Evolutionary conservation across 768 basidiomycete species (phyloP).

Genomic region (Termitomyces heimii): DNA sequence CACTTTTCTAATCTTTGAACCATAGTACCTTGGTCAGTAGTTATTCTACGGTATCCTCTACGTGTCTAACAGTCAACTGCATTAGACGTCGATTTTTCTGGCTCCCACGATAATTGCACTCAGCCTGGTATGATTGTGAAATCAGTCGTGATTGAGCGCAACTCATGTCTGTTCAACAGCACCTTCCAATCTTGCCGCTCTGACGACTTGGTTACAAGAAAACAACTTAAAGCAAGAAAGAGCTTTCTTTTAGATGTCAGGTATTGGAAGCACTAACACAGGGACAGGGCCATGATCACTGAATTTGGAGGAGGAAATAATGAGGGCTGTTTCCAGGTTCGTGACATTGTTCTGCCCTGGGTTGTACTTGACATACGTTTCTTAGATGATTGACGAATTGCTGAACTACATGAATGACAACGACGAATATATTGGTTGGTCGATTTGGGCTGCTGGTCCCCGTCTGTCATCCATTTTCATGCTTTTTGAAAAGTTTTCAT

Average conservation of each 20-base stretch:
- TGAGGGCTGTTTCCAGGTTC: slow-evolving; percentile 32
- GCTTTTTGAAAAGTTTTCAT: not conserved
- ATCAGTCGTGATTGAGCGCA: not conserved
- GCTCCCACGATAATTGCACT: slow-evolving; percentile 33
- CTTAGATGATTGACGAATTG: slow-evolving; percentile 30
- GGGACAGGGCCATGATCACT: slow-evolving; percentile 32
- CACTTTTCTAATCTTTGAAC: not conserved
- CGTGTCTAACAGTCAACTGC: not conserved
- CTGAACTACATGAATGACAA: slow-evolving; percentile 33
- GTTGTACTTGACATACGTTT: not conserved
- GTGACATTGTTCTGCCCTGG: not conserved
- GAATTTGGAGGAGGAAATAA: slow-evolving; percentile 44
- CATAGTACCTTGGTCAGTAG: slow-evolving; percentile 4
- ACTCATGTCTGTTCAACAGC: slow-evolving; percentile 8
- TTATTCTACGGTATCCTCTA: not conserved
- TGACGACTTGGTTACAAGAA: slow-evolving; percentile 36
- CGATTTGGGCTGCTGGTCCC: slow-evolving; percentile 44
- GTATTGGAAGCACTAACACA: not conserved
- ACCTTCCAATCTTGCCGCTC: slow-evolving; percentile 33
- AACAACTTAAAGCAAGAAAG: slow-evolving; percentile 32
- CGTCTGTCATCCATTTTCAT: slow-evolving; percentile 19
- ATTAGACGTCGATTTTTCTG: slow-evolving; percentile 37
- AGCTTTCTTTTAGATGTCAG: not conserved
- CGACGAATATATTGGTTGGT: slow-evolving; percentile 42
- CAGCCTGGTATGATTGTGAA: slow-evolving; percentile 28